A percentile compares a stretch with the other conserved stretches of the same genome.
Conservation (phyloP, 1,284 basidiomycete species). For the Cutaneotrichosporon sp. region DNA sequence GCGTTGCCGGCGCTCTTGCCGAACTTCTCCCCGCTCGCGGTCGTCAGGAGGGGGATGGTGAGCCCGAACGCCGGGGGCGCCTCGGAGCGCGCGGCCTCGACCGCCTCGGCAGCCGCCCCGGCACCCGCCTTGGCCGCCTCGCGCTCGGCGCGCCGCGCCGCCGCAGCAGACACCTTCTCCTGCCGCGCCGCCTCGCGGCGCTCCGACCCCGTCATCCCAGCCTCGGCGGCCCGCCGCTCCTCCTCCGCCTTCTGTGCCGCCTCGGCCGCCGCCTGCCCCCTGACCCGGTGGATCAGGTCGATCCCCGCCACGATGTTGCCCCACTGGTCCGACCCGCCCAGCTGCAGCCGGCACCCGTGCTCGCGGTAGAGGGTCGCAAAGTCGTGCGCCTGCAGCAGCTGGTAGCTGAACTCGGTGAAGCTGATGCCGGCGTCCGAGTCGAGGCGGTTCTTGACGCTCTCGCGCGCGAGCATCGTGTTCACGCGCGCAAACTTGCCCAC, state of each 20-base stretch:
- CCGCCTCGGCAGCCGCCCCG: slow-evolving; percentile 1
- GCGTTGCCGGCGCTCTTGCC: slow-evolving; percentile 98
- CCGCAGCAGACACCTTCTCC: background rate
- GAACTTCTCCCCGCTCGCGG: slow-evolving; percentile 87
- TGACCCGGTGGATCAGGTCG: slow-evolving; percentile 71
- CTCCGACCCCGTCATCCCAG: no score
- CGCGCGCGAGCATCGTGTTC: slow-evolving; percentile 76
- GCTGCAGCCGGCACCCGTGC: slow-evolving; percentile 76
- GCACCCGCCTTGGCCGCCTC: background rate
- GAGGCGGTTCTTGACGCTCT: slow-evolving; percentile 81
- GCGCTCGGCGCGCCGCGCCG: slow-evolving; percentile 23
- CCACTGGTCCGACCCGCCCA: slow-evolving; percentile 98
- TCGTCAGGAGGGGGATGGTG: slow-evolving; percentile 92
- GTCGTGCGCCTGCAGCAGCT: slow-evolving; percentile 95
- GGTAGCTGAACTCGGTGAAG: slow-evolving; percentile 97
- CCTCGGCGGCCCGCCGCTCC: slow-evolving; percentile 2
- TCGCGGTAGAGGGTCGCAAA: slow-evolving; percentile 74
- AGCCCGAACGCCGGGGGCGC: slow-evolving; percentile 69
- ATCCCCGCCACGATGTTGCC: slow-evolving; percentile 96
- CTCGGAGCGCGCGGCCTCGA: slow-evolving; percentile 30
- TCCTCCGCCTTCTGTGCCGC: slow-evolving; percentile 21
- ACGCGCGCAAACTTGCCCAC: slow-evolving; percentile 82
- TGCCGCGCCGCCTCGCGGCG: background rate
- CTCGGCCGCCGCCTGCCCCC: slow-evolving; percentile 27
- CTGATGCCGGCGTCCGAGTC: slow-evolving; percentile 71